Conservation (phyloP, 208 protist species). For the Leishmania gerbilli region DNA sequence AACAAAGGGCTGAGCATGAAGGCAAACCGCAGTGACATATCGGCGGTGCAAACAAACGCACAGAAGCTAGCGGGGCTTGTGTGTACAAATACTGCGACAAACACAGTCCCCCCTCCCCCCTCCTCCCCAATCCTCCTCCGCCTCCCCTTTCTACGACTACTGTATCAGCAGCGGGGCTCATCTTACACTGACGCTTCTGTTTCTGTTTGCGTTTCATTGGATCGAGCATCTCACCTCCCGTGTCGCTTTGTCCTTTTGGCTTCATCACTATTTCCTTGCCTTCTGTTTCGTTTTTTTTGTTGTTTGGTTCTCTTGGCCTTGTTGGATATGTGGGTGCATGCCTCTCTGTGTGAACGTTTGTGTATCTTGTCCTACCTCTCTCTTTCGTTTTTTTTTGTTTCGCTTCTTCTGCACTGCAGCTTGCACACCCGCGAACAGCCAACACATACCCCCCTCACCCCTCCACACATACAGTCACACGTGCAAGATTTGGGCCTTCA, state of each 20-base stretch:
- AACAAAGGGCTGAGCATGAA: background rate
- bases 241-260: background rate
- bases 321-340: background rate
- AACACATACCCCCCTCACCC: background rate
- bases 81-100: background rate
- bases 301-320: background rate
- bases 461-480: background rate
- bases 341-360: background rate
- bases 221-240: conserved; percentile 7
- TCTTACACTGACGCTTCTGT: background rate
- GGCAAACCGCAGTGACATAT: background rate
- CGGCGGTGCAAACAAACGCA: background rate
- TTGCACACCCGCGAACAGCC: background rate
- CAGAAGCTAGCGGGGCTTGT: background rate
- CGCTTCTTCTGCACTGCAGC: background rate
- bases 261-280: conserved; percentile 1
- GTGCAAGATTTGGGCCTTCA: background rate
- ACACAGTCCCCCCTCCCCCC: background rate
- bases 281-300: conserved; percentile 7
- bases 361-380: background rate
- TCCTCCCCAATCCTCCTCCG: background rate
- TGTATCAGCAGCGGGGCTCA: background rate
- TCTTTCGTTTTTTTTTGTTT: conserved; percentile 10
- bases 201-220: conserved; percentile 14
- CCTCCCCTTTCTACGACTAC: background rate